A percentile compares a stretch with the other conserved stretches of the same genome.
Conservation (phyloP, 495 filamentous ascomycete genomes). For the Aspergillus incahuasiensis region DNA sequence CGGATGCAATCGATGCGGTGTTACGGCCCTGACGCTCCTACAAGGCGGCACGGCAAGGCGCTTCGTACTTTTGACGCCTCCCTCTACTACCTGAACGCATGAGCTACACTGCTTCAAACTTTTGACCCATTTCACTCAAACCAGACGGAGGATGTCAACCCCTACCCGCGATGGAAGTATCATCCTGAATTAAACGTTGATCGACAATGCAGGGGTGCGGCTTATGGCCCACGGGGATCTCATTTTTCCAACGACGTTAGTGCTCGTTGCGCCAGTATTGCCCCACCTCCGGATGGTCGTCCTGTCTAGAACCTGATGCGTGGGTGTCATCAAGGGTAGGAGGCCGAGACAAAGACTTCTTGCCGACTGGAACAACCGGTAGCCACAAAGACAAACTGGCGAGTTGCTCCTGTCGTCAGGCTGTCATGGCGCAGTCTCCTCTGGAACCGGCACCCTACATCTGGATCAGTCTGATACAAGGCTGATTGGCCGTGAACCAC, state of each 20-base stretch:
- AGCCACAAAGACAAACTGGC: not conserved
- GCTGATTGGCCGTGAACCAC: not conserved
- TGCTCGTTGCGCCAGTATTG: not conserved
- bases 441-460: not conserved
- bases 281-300: not conserved
- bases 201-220: conserved; percentile 4
- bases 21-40: not conserved
- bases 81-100: not conserved
- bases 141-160: not conserved
- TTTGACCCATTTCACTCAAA: not conserved
- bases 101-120: not conserved
- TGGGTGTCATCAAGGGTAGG: not conserved
- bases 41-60: not conserved
- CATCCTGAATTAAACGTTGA: not conserved
- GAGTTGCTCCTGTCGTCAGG: not conserved
- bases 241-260: not conserved
- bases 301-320: too few species aligned
- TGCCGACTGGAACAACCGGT: not conserved
- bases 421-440: not conserved
- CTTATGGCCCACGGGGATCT: not conserved
- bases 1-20: not conserved
- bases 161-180: not conserved
- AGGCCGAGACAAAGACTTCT: not conserved
- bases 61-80: not conserved
- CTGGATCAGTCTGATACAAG: not conserved